A percentile compares a stretch with the other conserved stretches of the same genome.
phyloP scores from a whole-genome alignment of 192 early-diverging fungal species.

The Gonapodya sp. region DNA sequence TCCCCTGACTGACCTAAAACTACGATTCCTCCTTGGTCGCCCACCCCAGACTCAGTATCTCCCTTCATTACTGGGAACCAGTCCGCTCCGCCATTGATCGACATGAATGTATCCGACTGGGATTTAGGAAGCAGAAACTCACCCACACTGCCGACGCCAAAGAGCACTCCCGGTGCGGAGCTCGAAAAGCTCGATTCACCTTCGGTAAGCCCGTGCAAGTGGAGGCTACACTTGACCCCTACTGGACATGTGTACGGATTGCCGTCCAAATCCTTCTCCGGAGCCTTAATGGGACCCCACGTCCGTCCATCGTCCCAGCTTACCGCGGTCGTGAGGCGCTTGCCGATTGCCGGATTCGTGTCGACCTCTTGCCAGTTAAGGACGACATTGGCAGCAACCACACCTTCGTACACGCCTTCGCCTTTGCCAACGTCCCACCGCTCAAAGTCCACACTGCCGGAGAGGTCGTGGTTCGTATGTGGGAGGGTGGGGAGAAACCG shows the following conservation, averaged over 20 bases:
- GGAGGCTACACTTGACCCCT: slow-evolving; percentile 58
- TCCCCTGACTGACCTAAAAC: slow-evolving; percentile 58
- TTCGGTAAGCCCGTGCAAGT: slow-evolving; percentile 76
- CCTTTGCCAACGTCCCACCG: slow-evolving; percentile 5
- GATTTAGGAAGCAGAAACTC: slow-evolving; percentile 53
- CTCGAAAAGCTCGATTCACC: slow-evolving; percentile 45
- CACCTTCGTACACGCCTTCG: slow-evolving; percentile 42
- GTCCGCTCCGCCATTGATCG: slow-evolving; percentile 68
- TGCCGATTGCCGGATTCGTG: slow-evolving; percentile 21
- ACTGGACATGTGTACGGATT: slow-evolving; percentile 43
- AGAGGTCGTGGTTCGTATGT: slow-evolving; percentile 10
- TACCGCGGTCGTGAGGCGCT: slow-evolving; percentile 61
- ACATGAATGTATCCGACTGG: slow-evolving; percentile 77
- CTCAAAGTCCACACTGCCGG: slow-evolving; percentile 15
- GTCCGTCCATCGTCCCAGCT: slow-evolving; percentile 77
- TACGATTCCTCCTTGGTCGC: slow-evolving; percentile 69
- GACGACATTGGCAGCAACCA: slow-evolving; percentile 78
- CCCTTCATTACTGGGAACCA: slow-evolving; percentile 60
- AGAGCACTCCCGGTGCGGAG: slow-evolving; percentile 69
- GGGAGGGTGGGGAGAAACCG: slow-evolving; percentile 8
- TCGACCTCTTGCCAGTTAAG: slow-evolving; percentile 60
- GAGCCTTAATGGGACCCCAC: slow-evolving; percentile 65
- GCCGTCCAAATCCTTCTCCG: slow-evolving; percentile 44
- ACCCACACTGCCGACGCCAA: slow-evolving; percentile 88
- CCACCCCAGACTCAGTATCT: slow-evolving; percentile 75